phyloP scores from a whole-genome alignment of 2,329 filamentous ascomycete genomes.

The Allantophomopsis lycopodina region DNA sequence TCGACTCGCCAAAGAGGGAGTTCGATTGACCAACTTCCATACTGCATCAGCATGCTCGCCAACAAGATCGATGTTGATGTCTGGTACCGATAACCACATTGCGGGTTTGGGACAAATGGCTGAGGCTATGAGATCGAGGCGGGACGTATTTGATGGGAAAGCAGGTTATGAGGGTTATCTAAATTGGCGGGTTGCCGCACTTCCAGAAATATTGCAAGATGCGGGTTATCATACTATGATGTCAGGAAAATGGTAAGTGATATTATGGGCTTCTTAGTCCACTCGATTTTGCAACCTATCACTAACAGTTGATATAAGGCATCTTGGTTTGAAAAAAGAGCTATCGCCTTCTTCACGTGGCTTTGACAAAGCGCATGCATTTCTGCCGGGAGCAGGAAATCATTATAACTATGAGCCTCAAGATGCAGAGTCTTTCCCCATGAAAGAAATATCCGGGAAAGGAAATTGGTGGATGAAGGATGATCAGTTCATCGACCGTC shows the following conservation, averaged over 20 bases:
- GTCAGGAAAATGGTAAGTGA: slow-evolving; percentile 42
- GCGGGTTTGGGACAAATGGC: slow-evolving; percentile 35
- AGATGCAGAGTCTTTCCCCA: too few relatives aligned
- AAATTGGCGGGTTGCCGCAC: slow-evolving; percentile 33
- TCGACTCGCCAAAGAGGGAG: slow-evolving; percentile 30
- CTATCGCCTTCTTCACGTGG: slow-evolving; percentile 32
- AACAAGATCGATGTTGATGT: slow-evolving; percentile 45
- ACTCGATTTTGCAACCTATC: too few relatives aligned
- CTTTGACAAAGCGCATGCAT: slow-evolving; percentile 37
- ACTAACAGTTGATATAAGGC: too few relatives aligned
- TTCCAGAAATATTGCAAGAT: slow-evolving; percentile 35
- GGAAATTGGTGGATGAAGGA: slow-evolving; percentile 29
- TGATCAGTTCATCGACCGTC: slow-evolving; percentile 22
- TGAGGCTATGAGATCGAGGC: slow-evolving; percentile 16
- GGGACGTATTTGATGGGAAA: slow-evolving; percentile 27
- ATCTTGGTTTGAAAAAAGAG: slow-evolving; percentile 9
- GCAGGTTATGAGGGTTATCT: slow-evolving; percentile 42
- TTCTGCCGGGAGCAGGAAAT: slow-evolving; percentile 36
- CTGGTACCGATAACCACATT: slow-evolving; percentile 38
- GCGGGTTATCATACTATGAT: slow-evolving; percentile 38
- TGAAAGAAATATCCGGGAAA: slow-evolving; percentile 8
- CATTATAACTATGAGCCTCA: slow-evolving; percentile 23
- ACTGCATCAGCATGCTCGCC: slow-evolving; percentile 45
- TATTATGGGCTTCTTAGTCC: slow-evolving; percentile 29
- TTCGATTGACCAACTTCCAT: slow-evolving; percentile 45